Evolutionary conservation across 257 asterid species (phyloP).

Genomic region (Capsicum pubescens): DNA sequence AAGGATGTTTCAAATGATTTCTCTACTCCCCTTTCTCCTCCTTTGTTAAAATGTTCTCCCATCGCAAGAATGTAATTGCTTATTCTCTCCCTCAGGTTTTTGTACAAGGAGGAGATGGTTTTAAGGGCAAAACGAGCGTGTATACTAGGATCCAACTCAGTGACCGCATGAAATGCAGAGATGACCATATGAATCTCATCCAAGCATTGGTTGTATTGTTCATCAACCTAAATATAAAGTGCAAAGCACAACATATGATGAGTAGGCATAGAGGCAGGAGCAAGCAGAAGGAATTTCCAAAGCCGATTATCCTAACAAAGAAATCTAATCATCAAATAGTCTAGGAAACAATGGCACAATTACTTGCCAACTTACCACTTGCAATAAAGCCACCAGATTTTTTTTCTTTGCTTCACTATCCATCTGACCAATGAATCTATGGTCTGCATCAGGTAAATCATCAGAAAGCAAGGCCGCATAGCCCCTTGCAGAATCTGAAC

Average conservation of each 20-base stretch:
- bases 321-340: background rate
- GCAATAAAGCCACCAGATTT: slow-evolving; percentile 63
- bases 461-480: slow-evolving; percentile 30
- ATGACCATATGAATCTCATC: slow-evolving; percentile 81
- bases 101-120: slow-evolving; percentile 63
- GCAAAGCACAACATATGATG: background rate
- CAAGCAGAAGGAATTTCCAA: background rate
- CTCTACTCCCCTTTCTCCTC: slow-evolving; percentile 44
- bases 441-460: slow-evolving; percentile 32
- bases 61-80: slow-evolving; percentile 69
- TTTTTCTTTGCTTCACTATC: slow-evolving; percentile 63
- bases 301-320: too few species aligned
- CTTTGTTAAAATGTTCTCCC: slow-evolving; percentile 45
- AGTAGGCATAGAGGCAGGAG: background rate
- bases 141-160: slow-evolving; percentile 73
- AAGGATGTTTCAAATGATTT: slow-evolving; percentile 55
- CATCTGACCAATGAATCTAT: slow-evolving; percentile 26
- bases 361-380: slow-evolving; percentile 56
- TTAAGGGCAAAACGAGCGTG: slow-evolving; percentile 88
- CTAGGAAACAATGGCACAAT: background rate
- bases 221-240: slow-evolving; percentile 62
- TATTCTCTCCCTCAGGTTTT: slow-evolving; percentile 70
- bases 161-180: slow-evolving; percentile 81
- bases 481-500: slow-evolving; percentile 33
- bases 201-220: slow-evolving; percentile 73